Evolutionary conservation across 345 rosid genomes (phyloP), one percentile per base, ranked within the genome.

Genomic region (Linum tenue): DNA sequence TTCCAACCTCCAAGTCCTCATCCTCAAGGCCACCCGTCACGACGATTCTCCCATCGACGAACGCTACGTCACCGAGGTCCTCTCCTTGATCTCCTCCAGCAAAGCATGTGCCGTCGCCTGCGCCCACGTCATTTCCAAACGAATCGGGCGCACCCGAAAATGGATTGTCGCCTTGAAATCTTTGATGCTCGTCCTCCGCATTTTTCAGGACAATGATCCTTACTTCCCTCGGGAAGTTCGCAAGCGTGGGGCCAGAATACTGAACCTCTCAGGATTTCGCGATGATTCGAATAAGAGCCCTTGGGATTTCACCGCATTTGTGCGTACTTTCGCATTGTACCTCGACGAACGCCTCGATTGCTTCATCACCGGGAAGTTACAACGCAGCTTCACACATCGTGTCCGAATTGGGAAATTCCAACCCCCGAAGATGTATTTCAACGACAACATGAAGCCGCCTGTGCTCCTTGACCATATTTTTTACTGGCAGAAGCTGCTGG

Each of bases 151-250:
- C 60, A 94, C 99, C 0, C 63, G 81, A 37, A 90, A 78, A 11
- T 94, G 99, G 99, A 80, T 82, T 55, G 96, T 90, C 12, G 97
- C 90, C 4, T 72, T 90, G 10, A 94, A 94, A 65, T 86, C 95
- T 17, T 75, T 94, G 3, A 78, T 85, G 80, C 92, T 94, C 31
- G 81, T 94, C 62, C 89, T 86, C 17, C 66, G 83, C 35, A 77
- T 90, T 37, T 90, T 90, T 65, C 92, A 88, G 61, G 92, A 86
- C 44, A 95, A 92, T 0, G 92, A 90, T 72, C 92, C 88, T 5
- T 79, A 69, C 65, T 90, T 90, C 73, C 95, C 95, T 0, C 77
- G 82, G 43, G 99, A 94, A 74, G 82, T 88, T 48, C 75, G 79
- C 55, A 92, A 90, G 64, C 79, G 84, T 3, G 94, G 97, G 16